Evolutionary conservation across 140 eudicot species (phyloP), one percentile per base, ranked within the genome.

Genomic region (Oenanthe javanica): DNA sequence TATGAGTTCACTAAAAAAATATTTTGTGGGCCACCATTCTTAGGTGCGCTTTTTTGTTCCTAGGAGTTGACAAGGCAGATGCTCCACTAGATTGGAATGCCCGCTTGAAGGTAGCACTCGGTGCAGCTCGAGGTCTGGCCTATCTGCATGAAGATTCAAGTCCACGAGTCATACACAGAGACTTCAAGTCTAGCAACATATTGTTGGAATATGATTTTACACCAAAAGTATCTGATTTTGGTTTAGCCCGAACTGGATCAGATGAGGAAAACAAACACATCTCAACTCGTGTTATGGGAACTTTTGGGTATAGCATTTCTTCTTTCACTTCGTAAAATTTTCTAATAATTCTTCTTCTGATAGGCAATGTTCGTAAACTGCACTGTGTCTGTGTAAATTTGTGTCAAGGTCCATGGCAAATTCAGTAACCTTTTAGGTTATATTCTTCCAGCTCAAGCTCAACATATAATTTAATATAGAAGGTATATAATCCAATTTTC

Each of bases 111-210:
- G 87, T 94, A 80, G 98, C 98, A 36, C 90, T 94, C 36, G 98
- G 98, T 77, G 97, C 98, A 55, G 98, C 97, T 54, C 89, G 98
- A 9, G 98, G 94, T 80, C 86, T 94, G 52, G 96, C 98, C 43
- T 94, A 94, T 87, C 84, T 94, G 77, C 98, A 94, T 76, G 98
- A 94, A 87, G 98, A 94, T 78, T 94, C 98, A 25, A 94, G 94
- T 84, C 98, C 98, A 3, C 87, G 92, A 63, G 98, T 94, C 82
- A 94, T 94, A 84, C 98, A 94, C 77, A 85, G 98, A 84, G 98
- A 94, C 87, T 94, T 91, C 84, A 94, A 94, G 87, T 84, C 98
- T 8, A 91, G 98, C 89, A 94, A 94, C 86, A 92, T 94, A 82
- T 85, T 94, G 42, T 78, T 93, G 76, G 97, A 93, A 86, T 87